Evolutionary conservation across 2,329 filamentous ascomycete genomes (phyloP), one percentile per base, ranked within the genome.

Genomic region (Aspergillus sp.): DNA sequence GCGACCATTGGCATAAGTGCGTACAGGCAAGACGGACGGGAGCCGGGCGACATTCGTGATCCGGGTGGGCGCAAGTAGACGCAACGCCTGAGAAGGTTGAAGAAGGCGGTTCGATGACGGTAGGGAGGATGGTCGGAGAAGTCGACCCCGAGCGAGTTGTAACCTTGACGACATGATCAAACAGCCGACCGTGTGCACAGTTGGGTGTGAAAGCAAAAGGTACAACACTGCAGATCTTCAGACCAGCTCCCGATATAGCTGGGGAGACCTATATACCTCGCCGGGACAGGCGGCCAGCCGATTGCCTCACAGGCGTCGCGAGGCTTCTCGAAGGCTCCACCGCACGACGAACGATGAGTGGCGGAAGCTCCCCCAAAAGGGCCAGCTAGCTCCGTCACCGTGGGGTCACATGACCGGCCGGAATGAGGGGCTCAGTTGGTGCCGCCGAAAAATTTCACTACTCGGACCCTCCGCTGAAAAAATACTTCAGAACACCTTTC

Each of bases 1-100:
- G 61, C 89, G 77, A 9, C 83, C 81, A 65, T 76, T 83, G 70
- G 90, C 89, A 81, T 87, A 81, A 60, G 72, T 69, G 55, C 76
- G 72, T 47, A 76, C 60, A 19, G 63, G 57, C 13, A 51, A 45
- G 25, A 65, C 32, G 0, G 71, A 50, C 28, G 61, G 61, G 36
- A 53, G 50, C 51, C 47, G 17, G 10, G 41, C 30, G 17, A 57
- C 45, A 58, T 54, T 62, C 36, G 32, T 59, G n/a, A 69, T 36
- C 38, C 64, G 63, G 19, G 63, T 38, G 54, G 65, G 67, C 12
- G 65, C 54, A 13, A 69, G 59, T 36, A 64, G 57, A 47, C 65
- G 65, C 47, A 67, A 58, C 57, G 66, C 66, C 41, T 64, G 63
- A 25, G 63, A 61, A 38, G 68, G 56, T 38, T 61, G 62, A 10